These are phyloP conservation scores for Pleurozium schreberi DNA, from an alignment of 225 moss, liverwort and hornwort genomes.

Conservation along the genomic window DNA sequence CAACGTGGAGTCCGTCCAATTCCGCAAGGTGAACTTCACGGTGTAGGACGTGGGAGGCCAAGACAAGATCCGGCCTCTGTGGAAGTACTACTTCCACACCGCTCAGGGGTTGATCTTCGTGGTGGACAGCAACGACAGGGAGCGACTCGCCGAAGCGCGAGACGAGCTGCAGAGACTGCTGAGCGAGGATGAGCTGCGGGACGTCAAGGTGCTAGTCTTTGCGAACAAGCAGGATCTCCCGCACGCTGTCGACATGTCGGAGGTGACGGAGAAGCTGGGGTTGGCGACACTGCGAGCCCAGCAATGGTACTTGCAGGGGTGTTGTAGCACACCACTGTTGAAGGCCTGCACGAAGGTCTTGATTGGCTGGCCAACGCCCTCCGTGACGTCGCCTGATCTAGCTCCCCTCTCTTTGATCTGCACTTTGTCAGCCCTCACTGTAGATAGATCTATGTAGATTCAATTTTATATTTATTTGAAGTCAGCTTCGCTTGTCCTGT, in stretches of 20 bases:
- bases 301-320: conserved; percentile 40
- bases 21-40: conserved; percentile 29
- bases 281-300: conserved; percentile 6
- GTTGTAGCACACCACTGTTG: conserved; percentile 31
- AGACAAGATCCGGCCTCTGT: conserved; percentile 21
- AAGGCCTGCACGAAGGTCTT: conserved; percentile 41
- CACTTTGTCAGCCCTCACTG: background rate
- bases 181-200: background rate
- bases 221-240: conserved; percentile 46
- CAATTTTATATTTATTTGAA: background rate
- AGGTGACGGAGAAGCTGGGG: conserved; percentile 29
- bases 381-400: background rate
- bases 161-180: conserved; percentile 29
- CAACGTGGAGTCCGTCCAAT: conserved; percentile 25
- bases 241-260: conserved; percentile 11
- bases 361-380: conserved; percentile 22
- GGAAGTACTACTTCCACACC: conserved; percentile 21
- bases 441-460: background rate
- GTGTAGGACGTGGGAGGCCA: conserved; percentile 38
- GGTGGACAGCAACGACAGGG: conserved; percentile 20
- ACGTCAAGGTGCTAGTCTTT: conserved; percentile 23
- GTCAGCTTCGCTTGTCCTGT: background rate
- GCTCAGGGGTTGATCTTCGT: conserved; percentile 30
- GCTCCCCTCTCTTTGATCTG: background rate
- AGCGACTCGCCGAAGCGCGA: conserved; percentile 18